Evolutionary conservation across 768 basidiomycete genomes (phyloP).

Genomic region (Macrolepiota dolichaula): DNA sequence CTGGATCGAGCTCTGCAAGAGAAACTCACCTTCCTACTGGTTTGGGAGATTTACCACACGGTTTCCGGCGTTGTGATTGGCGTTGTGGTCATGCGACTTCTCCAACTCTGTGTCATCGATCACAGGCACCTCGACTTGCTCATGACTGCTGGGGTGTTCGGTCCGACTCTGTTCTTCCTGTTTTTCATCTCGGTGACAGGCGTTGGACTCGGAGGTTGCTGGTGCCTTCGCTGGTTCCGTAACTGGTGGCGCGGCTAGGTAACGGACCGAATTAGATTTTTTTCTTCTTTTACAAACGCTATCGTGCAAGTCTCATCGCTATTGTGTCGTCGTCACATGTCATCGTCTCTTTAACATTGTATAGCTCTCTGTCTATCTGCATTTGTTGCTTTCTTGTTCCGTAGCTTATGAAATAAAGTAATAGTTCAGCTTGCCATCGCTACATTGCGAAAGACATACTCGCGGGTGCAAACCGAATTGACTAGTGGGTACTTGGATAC

Average conservation of each 20-base stretch:
- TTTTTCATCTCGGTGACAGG: background rate
- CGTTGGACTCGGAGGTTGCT: background rate
- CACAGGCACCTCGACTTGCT: slow-evolving; percentile 4
- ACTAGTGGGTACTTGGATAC: background rate
- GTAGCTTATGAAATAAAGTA: background rate
- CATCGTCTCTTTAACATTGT: background rate
- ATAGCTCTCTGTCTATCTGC: background rate
- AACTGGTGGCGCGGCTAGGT: background rate
- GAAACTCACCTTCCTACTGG: slow-evolving; percentile 1
- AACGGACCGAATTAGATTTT: background rate
- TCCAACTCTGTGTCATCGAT: background rate
- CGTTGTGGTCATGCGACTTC: slow-evolving; percentile 1
- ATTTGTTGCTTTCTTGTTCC: background rate
- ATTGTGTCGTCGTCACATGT: background rate
- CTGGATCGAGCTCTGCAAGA: slow-evolving; percentile 6
- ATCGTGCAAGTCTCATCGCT: background rate
- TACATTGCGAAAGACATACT: background rate
- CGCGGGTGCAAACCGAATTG: background rate
- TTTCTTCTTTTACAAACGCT: too few relatives aligned
- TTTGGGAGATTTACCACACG: slow-evolving; percentile 10
- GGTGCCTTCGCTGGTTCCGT: background rate
- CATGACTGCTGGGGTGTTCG: slow-evolving; percentile 1
- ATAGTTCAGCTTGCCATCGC: background rate
- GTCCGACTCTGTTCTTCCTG: slow-evolving; percentile 1
- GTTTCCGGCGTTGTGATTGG: slow-evolving; percentile 3